phyloP scores from a whole-genome alignment of 2,329 filamentous ascomycete species.

The Thelonectria blattea region DNA sequence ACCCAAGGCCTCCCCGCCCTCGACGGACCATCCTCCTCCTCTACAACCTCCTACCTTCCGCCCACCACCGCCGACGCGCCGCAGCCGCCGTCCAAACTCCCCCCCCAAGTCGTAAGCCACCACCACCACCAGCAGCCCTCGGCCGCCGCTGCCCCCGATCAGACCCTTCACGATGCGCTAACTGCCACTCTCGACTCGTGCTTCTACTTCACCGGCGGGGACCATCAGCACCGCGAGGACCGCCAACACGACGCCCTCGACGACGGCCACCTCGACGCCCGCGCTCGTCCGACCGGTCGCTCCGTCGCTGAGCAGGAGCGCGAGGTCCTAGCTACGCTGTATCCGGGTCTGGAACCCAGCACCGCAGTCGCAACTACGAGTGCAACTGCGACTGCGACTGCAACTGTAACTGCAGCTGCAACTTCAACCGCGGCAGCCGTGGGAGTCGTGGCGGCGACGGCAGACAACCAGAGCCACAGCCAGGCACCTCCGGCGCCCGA shows the following conservation, averaged over 20 bases:
- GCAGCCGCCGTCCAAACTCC: neutral
- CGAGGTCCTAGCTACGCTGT: neutral
- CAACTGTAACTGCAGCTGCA: too few species aligned
- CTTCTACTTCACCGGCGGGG: neutral
- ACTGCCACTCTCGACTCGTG: constrained; percentile 7
- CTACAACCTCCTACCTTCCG: neutral
- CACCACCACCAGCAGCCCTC: constrained; percentile 8
- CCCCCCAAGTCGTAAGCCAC: constrained; percentile 10
- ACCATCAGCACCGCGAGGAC: neutral
- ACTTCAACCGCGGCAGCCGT: too few species aligned
- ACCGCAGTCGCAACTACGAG: too few species aligned
- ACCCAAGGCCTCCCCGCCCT: too few species aligned
- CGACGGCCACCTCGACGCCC: neutral
- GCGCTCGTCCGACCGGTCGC: neutral
- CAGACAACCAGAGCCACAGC: neutral
- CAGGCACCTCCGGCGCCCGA: neutral
- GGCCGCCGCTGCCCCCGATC: neutral
- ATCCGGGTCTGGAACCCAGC: neutral
- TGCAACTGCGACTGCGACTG: too few species aligned
- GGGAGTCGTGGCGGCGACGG: too few species aligned
- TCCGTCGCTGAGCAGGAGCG: neutral
- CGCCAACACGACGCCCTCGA: neutral
- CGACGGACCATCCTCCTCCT: too few species aligned
- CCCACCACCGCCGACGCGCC: neutral
- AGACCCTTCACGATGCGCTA: constrained; percentile 7